Evolutionary conservation across 2,329 filamentous ascomycete genomes (phyloP), one percentile per base, ranked within the genome.

Genomic region (Fusarium scirpi): DNA sequence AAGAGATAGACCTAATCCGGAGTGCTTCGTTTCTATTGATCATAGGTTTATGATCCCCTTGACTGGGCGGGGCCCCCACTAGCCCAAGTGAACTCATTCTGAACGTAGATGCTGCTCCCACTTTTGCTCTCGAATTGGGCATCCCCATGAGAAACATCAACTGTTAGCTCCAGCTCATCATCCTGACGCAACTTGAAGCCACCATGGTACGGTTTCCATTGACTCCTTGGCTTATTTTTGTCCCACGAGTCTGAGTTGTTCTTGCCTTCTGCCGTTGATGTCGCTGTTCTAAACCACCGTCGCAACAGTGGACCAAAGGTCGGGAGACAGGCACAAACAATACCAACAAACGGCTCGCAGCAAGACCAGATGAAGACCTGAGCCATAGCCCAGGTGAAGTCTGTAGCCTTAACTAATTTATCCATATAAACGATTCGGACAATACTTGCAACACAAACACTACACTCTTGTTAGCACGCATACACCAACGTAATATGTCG

Each of bases 341-440:
- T 58, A 8, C 34, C 55, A 13, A 58, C 55, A 2, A 52, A 10
- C 0, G 55, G 55, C 9, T 58, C 55, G 5, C 55, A 58, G 3
- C 55, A 58, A 16, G 55, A 58, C 55, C 55, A 58, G 18, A 52
- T 52, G 4, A 58, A 58, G 0, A 58, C 55, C 8, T 58, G 55
- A 3, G 55, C 46, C 45, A 58, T 58, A 8, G 44, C 44, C 46
- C 55, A 58, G 9, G 55, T 58, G 45, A 58, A 51, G 12, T 58
- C 55, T 1, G 30, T 16, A 0, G 55, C 55, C 3, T 58, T 58
- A 16, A 58, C 55, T 7, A 58, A 2, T 20, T n/a, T 58, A 25
- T 58, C 55, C 45, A 58, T 58, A n/a, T 49, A 58, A 3, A 58
- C 12, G 12, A 58, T 58, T 20, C 55, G 46, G 24, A 58, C 34